Evolutionary conservation across 2,329 filamentous ascomycete genomes (phyloP).

Genomic region (Alternaria alternata): DNA sequence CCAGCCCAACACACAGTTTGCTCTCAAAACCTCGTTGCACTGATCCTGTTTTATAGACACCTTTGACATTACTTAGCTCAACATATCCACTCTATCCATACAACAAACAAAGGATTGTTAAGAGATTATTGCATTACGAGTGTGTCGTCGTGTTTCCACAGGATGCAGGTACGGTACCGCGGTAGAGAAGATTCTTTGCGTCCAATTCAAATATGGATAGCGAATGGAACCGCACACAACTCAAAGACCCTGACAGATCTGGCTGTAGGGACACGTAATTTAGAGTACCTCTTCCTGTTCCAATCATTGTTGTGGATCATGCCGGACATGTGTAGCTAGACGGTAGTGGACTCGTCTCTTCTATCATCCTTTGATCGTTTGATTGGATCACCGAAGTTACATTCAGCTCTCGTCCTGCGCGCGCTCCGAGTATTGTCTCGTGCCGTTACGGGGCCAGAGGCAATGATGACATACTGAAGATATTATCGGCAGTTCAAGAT

Average conservation of each 20-base stretch:
- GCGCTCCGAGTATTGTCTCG: too few relatives aligned
- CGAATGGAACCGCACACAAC: not conserved
- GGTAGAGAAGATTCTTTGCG: not conserved
- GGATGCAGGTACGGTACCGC: not conserved
- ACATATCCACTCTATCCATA: not conserved
- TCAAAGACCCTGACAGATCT: not conserved
- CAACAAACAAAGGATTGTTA: not conserved
- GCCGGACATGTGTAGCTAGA: not conserved
- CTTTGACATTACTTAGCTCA: not conserved
- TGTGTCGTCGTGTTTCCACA: constrained; percentile 3
- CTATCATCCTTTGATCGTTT: not conserved
- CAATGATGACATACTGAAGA: not conserved
- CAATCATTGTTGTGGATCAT: not conserved
- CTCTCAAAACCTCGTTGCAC: not conserved
- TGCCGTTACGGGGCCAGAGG: too few relatives aligned
- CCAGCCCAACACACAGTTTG: not conserved
- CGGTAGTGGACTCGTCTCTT: not conserved
- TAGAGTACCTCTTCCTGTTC: not conserved
- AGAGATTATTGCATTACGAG: not conserved
- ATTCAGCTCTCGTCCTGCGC: too few relatives aligned
- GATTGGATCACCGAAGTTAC: too few relatives aligned
- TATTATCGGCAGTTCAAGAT: not conserved
- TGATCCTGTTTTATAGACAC: not conserved
- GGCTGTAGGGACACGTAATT: not conserved
- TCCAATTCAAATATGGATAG: not conserved